A percentile compares a stretch with the other conserved stretches of the same genome.
Conservation (phyloP, 768 basidiomycete species). For the Termitomyces sp. region DNA sequence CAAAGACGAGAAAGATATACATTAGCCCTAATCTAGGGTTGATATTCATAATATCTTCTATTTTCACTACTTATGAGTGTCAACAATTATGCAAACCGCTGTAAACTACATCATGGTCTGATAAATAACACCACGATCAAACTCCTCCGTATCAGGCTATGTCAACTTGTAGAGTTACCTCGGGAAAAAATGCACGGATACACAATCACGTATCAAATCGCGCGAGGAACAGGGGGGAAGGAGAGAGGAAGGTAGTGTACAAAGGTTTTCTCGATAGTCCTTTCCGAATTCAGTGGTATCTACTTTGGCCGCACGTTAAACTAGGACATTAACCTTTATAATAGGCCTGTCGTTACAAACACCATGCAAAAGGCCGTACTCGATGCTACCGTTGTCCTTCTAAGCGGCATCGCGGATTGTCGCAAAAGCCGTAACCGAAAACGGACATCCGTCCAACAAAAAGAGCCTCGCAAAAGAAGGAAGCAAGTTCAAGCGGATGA, state of each 20-base stretch:
- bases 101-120: neutral
- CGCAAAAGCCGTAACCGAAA: conserved; percentile 39
- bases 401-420: conserved; percentile 47
- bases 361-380: conserved; percentile 62
- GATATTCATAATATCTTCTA: too few species aligned
- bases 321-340: conserved; percentile 7
- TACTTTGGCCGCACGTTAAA: conserved; percentile 6
- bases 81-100: too few species aligned
- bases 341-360: conserved; percentile 58
- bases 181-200: conserved; percentile 43
- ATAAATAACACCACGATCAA: neutral
- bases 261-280: conserved; percentile 64
- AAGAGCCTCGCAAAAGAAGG: conserved; percentile 12
- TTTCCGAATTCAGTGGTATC: conserved; percentile 63
- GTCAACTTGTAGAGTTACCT: conserved; percentile 30
- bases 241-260: conserved; percentile 62
- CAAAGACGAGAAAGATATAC: neutral
- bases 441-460: conserved; percentile 9
- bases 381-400: conserved; percentile 40
- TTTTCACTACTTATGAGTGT: too few species aligned
- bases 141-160: neutral
- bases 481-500: neutral
- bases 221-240: conserved; percentile 36
- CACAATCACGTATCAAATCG: conserved; percentile 63
- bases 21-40: neutral